A percentile compares a stretch with the other conserved stretches of the same genome.
Conservation (phyloP, 2,329 filamentous ascomycete species). For the Fusarium guadeloupense region DNA sequence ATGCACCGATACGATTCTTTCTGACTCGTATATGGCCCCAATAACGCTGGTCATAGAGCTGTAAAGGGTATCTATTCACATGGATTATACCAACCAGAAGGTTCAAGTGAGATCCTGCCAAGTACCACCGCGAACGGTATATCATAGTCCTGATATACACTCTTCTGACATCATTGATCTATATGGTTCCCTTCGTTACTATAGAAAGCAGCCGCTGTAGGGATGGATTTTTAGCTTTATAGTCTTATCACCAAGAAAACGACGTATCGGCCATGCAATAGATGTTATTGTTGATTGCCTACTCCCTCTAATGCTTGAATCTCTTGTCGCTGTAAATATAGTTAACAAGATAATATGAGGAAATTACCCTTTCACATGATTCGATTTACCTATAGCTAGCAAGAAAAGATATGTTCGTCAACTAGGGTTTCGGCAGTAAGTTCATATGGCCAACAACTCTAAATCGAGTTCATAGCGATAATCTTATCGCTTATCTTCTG, state of each 20-base stretch:
- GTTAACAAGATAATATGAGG: conserved; percentile 15
- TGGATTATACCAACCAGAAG: conserved; percentile 17
- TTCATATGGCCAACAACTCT: conserved; percentile 27
- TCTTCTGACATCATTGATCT: neutral
- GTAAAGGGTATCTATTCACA: conserved; percentile 9
- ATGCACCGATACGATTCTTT: neutral
- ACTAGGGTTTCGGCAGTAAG: conserved; percentile 12
- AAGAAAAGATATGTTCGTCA: conserved; percentile 7
- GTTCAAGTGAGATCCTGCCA: conserved; percentile 5
- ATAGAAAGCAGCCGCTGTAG: neutral
- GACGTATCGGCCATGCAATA: neutral
- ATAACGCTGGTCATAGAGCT: neutral
- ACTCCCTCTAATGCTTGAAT: neutral
- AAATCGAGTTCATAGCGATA: neutral
- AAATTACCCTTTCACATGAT: conserved; percentile 28
- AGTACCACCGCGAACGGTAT: neutral
- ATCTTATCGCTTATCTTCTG: too few species aligned
- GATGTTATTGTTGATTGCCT: neutral
- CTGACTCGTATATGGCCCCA: neutral
- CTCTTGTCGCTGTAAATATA: neutral
- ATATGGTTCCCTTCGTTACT: neutral
- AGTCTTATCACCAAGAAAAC: neutral
- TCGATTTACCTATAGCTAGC: conserved; percentile 16
- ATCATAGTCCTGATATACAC: neutral
- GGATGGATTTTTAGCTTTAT: neutral